Percentiles rank a stretch among this genome's conserved stretches.
These are phyloP conservation scores for Candolleomyces eurysporus DNA, from an alignment of 768 basidiomycete genomes.

Conservation along the genomic window DNA sequence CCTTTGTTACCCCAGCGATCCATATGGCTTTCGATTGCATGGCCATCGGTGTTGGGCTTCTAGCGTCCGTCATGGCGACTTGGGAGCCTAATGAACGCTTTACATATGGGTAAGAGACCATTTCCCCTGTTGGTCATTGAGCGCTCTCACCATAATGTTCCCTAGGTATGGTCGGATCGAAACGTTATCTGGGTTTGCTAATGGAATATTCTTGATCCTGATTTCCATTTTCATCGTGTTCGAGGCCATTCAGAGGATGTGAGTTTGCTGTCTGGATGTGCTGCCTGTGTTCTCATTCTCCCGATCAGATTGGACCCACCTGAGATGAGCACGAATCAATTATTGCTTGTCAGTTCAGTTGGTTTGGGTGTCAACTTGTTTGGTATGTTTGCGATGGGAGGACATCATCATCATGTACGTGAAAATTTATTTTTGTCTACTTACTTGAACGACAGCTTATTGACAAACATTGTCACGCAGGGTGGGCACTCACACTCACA, in stretches of 20 bases:
- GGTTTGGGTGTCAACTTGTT: constrained; percentile 94
- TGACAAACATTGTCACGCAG: constrained; percentile 21
- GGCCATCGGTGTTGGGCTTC: constrained; percentile 92
- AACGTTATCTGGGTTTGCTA: constrained; percentile 96
- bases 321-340: constrained; percentile 95
- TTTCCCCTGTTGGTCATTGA: not conserved
- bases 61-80: constrained; percentile 96
- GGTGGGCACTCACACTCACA: constrained; percentile 61
- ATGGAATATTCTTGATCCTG: constrained; percentile 89
- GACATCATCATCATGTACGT: constrained; percentile 83
- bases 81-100: constrained; percentile 95
- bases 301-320: constrained; percentile 78
- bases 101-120: constrained; percentile 79
- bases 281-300: not conserved
- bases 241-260: constrained; percentile 95
- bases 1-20: constrained; percentile 61
- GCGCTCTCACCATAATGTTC: not conserved
- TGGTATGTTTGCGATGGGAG: constrained; percentile 99
- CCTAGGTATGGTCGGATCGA: constrained; percentile 91
- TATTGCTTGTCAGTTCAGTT: constrained; percentile 83
- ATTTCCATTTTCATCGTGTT: constrained; percentile 99
- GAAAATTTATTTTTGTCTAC: not conserved
- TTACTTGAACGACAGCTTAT: not conserved
- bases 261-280: constrained; percentile 18
- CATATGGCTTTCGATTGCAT: constrained; percentile 99